Base-by-base conservation (phyloP, 768 basidiomycete species). In the Glaciozyma antarctica region DNA sequence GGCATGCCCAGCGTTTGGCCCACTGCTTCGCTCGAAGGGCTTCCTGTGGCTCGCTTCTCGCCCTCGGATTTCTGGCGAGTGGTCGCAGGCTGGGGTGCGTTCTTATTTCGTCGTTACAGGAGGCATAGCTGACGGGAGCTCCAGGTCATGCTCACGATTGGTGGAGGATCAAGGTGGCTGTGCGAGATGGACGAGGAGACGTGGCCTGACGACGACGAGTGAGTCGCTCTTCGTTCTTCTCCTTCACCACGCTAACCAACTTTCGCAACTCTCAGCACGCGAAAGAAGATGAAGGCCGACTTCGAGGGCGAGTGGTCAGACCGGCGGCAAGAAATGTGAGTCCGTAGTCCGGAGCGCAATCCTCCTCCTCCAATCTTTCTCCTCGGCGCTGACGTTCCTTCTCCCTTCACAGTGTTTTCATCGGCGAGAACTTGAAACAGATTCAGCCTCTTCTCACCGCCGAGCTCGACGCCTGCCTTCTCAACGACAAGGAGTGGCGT, bases 21-120 rank as follows among this genome's bases (percentile, higher is more conserved):
- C 73, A 3, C 67, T 77, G 0, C 68, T 76, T 15, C 71, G 77
- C 22, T 73, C 72, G 9, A 76, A 77, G 64, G 76, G 77, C 15
- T 77, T 77, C 69, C 62, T 72, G 41, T 77, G 77, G 77, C 56
- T 77, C n/a, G 76, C 76, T 2, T 74, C 75, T 0, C 64, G 77
- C 7, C 75, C 75, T 0, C 49, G 59, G 12, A 58, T 75, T 49
- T 67, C 64, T 21, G 77, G 77, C 24, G 77, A 77, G 56, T 76
- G 76, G 76, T 70, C 66, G 1, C 76, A 77, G 59, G 75, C 76
- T 1, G 76, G 75, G 26, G 71, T 73, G 13, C 7, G 17, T 21
- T 26, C 17, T 17, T 17, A 24, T 6, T 28, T 26, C 5, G 47
- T n/a, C 28, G 28, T 26, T 30, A 19, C 48, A 44, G 17, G 21